phyloP scores from a whole-genome alignment of 75 land plant genomes.

The Chamaecyparis obtusa region DNA sequence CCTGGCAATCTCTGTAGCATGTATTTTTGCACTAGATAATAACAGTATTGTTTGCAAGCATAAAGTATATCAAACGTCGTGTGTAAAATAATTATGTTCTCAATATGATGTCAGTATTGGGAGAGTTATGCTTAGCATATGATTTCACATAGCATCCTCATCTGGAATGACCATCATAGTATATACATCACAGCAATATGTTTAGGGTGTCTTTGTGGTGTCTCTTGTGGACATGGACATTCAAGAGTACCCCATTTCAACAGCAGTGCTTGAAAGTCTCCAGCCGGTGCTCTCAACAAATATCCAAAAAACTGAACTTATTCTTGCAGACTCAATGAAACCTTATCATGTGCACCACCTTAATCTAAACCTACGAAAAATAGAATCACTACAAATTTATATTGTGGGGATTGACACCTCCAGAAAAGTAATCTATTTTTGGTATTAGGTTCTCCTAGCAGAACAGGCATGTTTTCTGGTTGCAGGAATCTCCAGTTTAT shows the following conservation, averaged over 20 bases:
- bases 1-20: background rate
- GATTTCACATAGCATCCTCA: background rate
- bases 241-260: background rate
- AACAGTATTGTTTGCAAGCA: background rate
- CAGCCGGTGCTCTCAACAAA: background rate
- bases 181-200: background rate
- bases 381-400: background rate
- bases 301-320: background rate
- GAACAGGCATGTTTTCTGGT: background rate
- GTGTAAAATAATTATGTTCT: background rate
- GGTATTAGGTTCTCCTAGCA: background rate
- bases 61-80: background rate
- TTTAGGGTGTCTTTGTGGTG: background rate
- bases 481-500: background rate
- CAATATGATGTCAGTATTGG: background rate
- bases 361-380: background rate
- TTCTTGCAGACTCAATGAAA: background rate
- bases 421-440: background rate
- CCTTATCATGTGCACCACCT: too few relatives aligned
- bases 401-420: background rate
- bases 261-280: background rate
- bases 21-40: background rate
- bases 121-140: background rate
- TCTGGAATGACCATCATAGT: background rate
- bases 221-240: background rate